Evolutionary conservation across 169 alveolate genomes (phyloP).

Genomic region (Perkinsus marinus): DNA sequence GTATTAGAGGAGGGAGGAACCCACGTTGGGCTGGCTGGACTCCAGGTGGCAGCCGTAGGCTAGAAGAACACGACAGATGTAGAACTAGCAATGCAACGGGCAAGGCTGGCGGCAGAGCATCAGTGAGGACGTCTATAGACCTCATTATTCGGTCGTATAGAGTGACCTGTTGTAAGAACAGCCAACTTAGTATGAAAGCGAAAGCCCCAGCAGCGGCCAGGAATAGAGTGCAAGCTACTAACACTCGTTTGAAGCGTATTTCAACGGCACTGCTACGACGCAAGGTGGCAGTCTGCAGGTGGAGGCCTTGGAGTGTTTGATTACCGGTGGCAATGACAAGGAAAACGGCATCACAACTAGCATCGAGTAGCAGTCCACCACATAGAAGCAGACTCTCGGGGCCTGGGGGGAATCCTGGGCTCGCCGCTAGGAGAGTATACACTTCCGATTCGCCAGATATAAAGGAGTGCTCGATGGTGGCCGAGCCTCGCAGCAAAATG

Average conservation of each 20-base stretch:
- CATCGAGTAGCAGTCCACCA: background rate
- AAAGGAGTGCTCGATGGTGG: background rate
- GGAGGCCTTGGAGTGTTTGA: background rate
- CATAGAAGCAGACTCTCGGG: background rate
- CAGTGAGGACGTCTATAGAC: background rate
- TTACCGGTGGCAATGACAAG: background rate
- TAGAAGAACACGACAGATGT: background rate
- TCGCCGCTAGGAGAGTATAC: background rate
- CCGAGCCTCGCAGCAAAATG: background rate
- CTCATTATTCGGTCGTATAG: background rate
- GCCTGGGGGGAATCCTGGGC: background rate
- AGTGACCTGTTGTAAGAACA: background rate
- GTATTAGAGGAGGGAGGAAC: background rate
- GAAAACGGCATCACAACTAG: background rate
- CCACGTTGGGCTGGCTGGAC: background rate
- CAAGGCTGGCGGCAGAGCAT: background rate
- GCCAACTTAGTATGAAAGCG: background rate
- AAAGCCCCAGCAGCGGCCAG: background rate
- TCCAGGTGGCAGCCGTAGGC: background rate
- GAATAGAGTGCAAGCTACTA: background rate
- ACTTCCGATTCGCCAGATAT: background rate
- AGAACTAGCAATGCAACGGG: background rate
- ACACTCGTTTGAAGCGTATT: background rate
- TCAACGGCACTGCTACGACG: background rate
- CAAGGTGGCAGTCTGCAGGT: background rate